Base-by-base conservation (phyloP, 225 moss, liverwort and hornwort genomes). In the Bryum argenteum region DNA sequence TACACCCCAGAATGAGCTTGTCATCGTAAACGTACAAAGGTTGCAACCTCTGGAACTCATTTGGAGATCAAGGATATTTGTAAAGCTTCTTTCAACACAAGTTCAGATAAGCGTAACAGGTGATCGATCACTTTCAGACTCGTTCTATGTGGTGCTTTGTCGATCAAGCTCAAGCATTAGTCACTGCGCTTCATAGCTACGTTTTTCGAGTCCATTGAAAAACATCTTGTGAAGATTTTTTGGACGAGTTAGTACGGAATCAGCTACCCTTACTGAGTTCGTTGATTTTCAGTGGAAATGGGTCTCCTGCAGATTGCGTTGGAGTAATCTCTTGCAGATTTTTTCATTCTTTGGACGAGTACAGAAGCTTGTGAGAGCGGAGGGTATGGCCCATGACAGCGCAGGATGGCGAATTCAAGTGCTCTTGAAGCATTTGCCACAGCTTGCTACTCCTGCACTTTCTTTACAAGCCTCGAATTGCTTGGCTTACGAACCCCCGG, bases 401-500 rank as follows among this genome's bases (percentile, higher is more conserved):
- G 82, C 82, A 38, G 72, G 54, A 64, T 79, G 82, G 82, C 75
- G 82, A 52, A 72, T 79, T 0, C 66, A 71, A 63, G 82, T 79
- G 57, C 57, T 79, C 8, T 54, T 54, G 10, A 72, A 69, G 58
- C 79, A 83, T 65, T 45, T 76, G 64, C 41, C 63, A 13, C 76
- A 69, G 43, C 18, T 50, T 8, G 64, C 48, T 8, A 59, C 50
- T 26, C 63, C 59, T 59, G 44, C 67, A 15, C 5, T 47, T 40
- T 33, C 65, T 37, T 26, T 83, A 11, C 58, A 72, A 33, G 9
- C 58, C 53, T 76, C 76, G 8, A 58, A 1, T 9, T 83, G 79
- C 44, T 58, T 79, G 47, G 75, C 79, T 57, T 79, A 82, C 66
- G 78, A 54, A 48, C 17, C 67, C 19, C 79, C 82, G 10, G 79